Base-by-base conservation (phyloP, 208 protist genomes). In the Vickermania spadyakhi region DNA sequence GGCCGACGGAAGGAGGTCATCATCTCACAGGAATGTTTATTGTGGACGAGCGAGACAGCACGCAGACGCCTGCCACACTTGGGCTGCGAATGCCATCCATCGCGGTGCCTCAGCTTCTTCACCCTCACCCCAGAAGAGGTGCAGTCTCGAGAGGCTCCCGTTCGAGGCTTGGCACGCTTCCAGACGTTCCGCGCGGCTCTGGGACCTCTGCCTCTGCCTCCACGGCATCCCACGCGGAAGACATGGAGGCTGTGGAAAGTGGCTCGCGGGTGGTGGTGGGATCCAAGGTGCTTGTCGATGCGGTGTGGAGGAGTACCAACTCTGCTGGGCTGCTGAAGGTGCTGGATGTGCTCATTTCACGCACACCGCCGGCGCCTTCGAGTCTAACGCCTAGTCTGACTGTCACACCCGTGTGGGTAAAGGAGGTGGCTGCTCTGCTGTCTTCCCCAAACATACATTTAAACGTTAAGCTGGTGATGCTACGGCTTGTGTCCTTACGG, bases 401-500 rank as follows among this genome's bases (percentile, higher is more conserved):
- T 18, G 50, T 27, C 18, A 29, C 64, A 14, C 64, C 62, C 4
- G 64, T 58, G 29, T 96, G 85, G 83, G 86, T 94, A 72, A 26
- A 28, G 49, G 84, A 89, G 52, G 49, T 94, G 11, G 66, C 67
- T 27, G 29, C 29, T 7, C 72, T 85, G 27, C 53, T 89, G 21
- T 28, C 22, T 3, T 31, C 50, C 31, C n/a, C 49, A 14, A 56
- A 21, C 5, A 28, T 70, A 26, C 66, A 77, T 18, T 2, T 60
- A 1, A 84, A 82, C 28, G 77, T 84, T 25, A 58, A 63, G 28
- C 58, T 90, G 11, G 85, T 91, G 36, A 55, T 90, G 2, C 51
- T 53, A 31, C 88, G 86, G 23, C 52, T 89, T 14, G 52, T 96
- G 0, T 31, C 73, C 31, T 75, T 91, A 58, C 69, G 69, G 3